Percentiles rank a stretch among this genome's conserved stretches.
Conservation (phyloP, 768 basidiomycete genomes). For the Neoboletus brunneissimus region DNA sequence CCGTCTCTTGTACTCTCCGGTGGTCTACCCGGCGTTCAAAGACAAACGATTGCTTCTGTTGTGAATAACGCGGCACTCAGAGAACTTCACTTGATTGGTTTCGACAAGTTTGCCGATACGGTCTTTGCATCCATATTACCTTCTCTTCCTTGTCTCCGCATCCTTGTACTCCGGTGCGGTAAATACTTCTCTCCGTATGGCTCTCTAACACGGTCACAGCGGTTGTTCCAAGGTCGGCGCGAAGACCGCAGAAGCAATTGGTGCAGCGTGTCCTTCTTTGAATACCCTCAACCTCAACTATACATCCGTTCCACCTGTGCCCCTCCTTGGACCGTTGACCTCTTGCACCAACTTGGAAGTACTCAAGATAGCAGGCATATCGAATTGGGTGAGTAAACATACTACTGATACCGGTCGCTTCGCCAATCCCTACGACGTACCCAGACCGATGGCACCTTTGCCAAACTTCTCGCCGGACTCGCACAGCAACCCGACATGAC, state of each 20-base stretch:
- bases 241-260: conserved; percentile 44
- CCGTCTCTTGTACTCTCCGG: conserved; percentile 44
- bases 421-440: not conserved
- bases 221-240: conserved; percentile 58
- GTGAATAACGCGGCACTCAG: conserved; percentile 32
- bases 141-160: conserved; percentile 42
- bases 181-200: not conserved
- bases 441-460: conserved; percentile 57
- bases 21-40: conserved; percentile 51
- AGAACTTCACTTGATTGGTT: conserved; percentile 50
- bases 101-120: conserved; percentile 50
- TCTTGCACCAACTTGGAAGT: conserved; percentile 45
- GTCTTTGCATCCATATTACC: conserved; percentile 50
- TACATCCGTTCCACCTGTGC: conserved; percentile 50
- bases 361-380: conserved; percentile 61
- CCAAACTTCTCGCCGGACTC: conserved; percentile 39
- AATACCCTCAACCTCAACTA: conserved; percentile 56
- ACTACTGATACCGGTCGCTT: not conserved
- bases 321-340: conserved; percentile 41
- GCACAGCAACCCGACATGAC: conserved; percentile 22
- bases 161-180: conserved; percentile 54
- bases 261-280: conserved; percentile 43
- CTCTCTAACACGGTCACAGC: conserved; percentile 35
- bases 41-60: conserved; percentile 48
- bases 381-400: conserved; percentile 50